Evolutionary conservation across 345 rosid genomes (phyloP).

Genomic region (Salix brachista): DNA sequence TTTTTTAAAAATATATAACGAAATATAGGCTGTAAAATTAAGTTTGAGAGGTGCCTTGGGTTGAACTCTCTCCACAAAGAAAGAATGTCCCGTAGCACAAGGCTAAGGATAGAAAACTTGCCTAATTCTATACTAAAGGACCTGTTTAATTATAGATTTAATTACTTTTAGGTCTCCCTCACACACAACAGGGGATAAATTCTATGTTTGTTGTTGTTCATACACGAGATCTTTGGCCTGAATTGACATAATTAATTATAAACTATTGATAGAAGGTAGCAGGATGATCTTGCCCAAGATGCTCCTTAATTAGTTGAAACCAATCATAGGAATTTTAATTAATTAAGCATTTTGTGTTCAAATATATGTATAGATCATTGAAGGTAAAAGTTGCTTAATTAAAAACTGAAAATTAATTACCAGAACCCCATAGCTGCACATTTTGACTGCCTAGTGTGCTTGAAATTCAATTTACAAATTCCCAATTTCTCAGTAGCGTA

Average conservation of each 20-base stretch:
- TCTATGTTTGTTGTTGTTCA: too few relatives aligned
- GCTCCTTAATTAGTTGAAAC: not conserved
- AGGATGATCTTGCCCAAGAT: not conserved
- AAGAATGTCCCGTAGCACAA: too few relatives aligned
- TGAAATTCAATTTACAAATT: not conserved
- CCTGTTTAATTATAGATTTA: too few relatives aligned
- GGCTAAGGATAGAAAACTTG: too few relatives aligned
- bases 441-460: not conserved
- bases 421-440: not conserved
- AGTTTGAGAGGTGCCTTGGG: too few relatives aligned
- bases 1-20: too few relatives aligned
- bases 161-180: too few relatives aligned
- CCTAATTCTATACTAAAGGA: too few relatives aligned
- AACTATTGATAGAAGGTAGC: not conserved
- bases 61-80: too few relatives aligned
- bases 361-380: not conserved
- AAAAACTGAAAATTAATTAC: not conserved
- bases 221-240: too few relatives aligned
- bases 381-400: not conserved
- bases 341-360: not conserved
- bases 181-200: too few relatives aligned
- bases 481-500: not conserved
- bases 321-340: not conserved
- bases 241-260: not conserved
- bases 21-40: too few relatives aligned